Conservation (phyloP, 768 basidiomycete genomes). For the Hebeloma cylindrosporum region DNA sequence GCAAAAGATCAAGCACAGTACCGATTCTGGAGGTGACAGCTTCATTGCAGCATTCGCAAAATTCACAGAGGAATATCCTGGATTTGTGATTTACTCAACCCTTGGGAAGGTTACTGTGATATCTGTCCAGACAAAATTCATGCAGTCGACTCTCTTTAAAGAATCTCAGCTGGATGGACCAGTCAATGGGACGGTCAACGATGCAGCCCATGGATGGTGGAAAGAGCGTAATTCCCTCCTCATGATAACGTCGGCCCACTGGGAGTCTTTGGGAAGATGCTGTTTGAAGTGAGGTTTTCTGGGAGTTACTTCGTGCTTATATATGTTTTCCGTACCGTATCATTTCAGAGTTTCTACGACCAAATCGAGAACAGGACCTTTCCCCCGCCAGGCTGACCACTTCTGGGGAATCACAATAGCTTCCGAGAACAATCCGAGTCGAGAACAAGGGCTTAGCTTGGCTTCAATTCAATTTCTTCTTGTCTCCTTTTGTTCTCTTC, state of each 20-base stretch:
- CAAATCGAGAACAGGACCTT: too few relatives aligned
- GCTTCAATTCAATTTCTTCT: too few relatives aligned
- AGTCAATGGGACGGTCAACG: slow-evolving; percentile 35
- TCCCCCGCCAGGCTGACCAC: too few relatives aligned
- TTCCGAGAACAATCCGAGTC: too few relatives aligned
- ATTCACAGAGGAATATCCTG: slow-evolving; percentile 16
- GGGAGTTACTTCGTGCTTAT: too few relatives aligned
- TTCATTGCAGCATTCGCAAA: slow-evolving; percentile 17
- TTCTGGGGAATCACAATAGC: too few relatives aligned
- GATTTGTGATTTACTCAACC: slow-evolving; percentile 19
- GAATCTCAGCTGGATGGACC: slow-evolving; percentile 15
- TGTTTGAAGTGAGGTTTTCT: too few relatives aligned
- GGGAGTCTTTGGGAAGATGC: too few relatives aligned
- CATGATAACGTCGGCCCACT: slow-evolving; percentile 33
- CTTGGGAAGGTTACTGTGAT: slow-evolving; percentile 26
- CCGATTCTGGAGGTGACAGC: slow-evolving; percentile 7
- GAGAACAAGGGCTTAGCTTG: too few relatives aligned
- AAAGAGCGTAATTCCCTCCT: slow-evolving; percentile 26
- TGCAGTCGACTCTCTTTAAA: slow-evolving; percentile 29
- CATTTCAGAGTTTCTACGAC: too few relatives aligned
- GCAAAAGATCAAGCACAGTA: slow-evolving; percentile 9
- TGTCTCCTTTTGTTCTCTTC: too few relatives aligned
- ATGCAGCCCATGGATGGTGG: slow-evolving; percentile 39
- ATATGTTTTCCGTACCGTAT: too few relatives aligned
- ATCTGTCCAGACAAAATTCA: slow-evolving; percentile 27